A percentile compares a stretch with the other conserved stretches of the same genome.
Conservation (phyloP, 495 filamentous ascomycete species). For the Annulohypoxylon maeteangense region DNA sequence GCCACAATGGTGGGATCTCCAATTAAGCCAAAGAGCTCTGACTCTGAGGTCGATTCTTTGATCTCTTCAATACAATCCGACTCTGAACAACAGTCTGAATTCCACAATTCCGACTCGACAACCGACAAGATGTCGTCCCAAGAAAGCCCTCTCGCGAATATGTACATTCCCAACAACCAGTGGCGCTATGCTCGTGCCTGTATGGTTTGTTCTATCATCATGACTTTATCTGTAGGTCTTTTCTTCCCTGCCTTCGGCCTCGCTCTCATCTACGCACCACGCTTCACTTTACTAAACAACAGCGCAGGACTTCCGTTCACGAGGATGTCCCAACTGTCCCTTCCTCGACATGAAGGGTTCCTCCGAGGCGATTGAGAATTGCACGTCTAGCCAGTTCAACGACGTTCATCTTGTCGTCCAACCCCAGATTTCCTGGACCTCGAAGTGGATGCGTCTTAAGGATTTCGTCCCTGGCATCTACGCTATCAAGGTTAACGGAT, state of each 20-base stretch:
- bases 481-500: slow-evolving; percentile 89
- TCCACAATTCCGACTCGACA: neutral
- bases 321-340: slow-evolving; percentile 95
- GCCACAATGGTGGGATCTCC: neutral
- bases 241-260: neutral
- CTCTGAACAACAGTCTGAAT: neutral
- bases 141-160: neutral
- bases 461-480: slow-evolving; percentile 87
- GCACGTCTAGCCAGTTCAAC: slow-evolving; percentile 95
- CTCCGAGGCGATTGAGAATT: slow-evolving; percentile 83
- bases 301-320: slow-evolving; percentile 76
- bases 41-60: neutral
- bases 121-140: neutral
- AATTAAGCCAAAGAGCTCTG: neutral
- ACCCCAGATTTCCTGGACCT: slow-evolving; percentile 85
- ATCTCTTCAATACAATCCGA: neutral
- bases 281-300: neutral
- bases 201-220: slow-evolving; percentile 97
- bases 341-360: slow-evolving; percentile 84
- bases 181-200: slow-evolving; percentile 90
- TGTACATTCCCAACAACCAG: slow-evolving; percentile 69
- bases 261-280: slow-evolving; percentile 2
- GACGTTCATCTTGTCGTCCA: slow-evolving; percentile 74
- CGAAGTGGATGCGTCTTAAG: slow-evolving; percentile 92
- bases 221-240: slow-evolving; percentile 71